Evolutionary conservation across 495 filamentous ascomycete species (phyloP), one percentile per base, ranked within the genome.

Genomic region (Terfezia claveryi): DNA sequence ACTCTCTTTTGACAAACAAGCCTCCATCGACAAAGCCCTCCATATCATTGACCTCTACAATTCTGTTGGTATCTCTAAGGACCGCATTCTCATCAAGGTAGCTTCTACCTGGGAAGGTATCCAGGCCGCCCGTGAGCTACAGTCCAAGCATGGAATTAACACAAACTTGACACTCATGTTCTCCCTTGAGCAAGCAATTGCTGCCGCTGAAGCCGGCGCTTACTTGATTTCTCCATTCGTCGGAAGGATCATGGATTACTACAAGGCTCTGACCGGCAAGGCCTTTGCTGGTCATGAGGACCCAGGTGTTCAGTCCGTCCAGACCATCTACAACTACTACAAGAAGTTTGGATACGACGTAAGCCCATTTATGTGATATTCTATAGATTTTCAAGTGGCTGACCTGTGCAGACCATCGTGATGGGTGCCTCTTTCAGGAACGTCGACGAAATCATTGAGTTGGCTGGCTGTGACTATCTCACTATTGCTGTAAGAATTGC

Each of bases 191-290:
- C 91, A 99, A 78, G 91, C 91, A 66, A 93, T 95, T 68, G 87
- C 87, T 60, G 91, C 81, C 62, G 91, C 91, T 53, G 91, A 98
- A 75, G 91, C 92, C 59, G 87, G 87, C 66, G 87, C 91, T 62
- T 95, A 82, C 85, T 81, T 99, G 65, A 96, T 99, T 75, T 96
- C 92, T 37, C 91, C 91, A 68, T 99, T 99, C 75, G 91, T 99
- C 58, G 91, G 91, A 70, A 87, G 91, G 70, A 99, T 99, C 69
- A 82, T 99, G 56, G 91, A 99, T 73, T 99, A 89, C 89, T 94
- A 83, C 81, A 99, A 99, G 83, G 85, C 85, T 52, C 74, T 81
- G 57, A 87, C 82, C 64, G 92, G 92, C 79, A 91, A 87, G 76
- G 82, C 88, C 51, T 92, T 99, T 79, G 64, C 74, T 64, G 73